Base-by-base conservation (phyloP, 2,329 filamentous ascomycete species). In the Botrytis tulipae region DNA sequence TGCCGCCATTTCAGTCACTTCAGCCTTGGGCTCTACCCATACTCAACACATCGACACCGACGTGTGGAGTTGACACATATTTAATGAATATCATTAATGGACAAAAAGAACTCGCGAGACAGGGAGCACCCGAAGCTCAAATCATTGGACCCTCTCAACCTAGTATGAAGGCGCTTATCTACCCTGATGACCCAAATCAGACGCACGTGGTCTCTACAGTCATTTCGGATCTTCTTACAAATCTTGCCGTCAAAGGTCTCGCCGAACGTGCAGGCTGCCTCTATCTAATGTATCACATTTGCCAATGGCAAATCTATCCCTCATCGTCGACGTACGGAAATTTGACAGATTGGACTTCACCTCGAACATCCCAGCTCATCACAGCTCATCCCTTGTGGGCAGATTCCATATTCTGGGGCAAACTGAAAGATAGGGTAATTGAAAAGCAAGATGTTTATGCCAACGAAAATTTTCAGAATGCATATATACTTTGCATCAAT, bases 41-140 rank as follows among this genome's bases (percentile, higher is more conserved):
- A 57, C 32, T 84, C 65, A 76, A 81, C 61, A 81, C 78, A 48
- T 75, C 78, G 10, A 74, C 78, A 60, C 78, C 81, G 46, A 79
- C 78, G 40, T 81, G 79, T 68, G 81, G 80, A 63, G 77, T 82
- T 37, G 82, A 84, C 69, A 78, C 79, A 57, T 78, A 83, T 51
- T 72, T 83, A n/a, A 76, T 80, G 48, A 79, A 81, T 66, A 81
- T 84, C 62, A 74, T 84, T 25, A 80, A 82, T 62, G 78, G 82
- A 72, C 82, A 82, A 73, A 82, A 80, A 60, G 79, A 78, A 66
- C 79, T 82, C 63, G 78, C 80, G n/a, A 76, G 78, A 57, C 73
- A 70, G 77, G 68, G 77, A 75, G 74, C 77, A 78, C 48, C 78
- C 77, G 29, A 78, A 77, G 54, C 32, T 63, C 76, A 80, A 48